A percentile compares a stretch with the other conserved stretches of the same genome.
These are phyloP conservation scores for Phytophthora ohioensis DNA, from an alignment of 352 stramenopile species.

Conservation along the genomic window DNA sequence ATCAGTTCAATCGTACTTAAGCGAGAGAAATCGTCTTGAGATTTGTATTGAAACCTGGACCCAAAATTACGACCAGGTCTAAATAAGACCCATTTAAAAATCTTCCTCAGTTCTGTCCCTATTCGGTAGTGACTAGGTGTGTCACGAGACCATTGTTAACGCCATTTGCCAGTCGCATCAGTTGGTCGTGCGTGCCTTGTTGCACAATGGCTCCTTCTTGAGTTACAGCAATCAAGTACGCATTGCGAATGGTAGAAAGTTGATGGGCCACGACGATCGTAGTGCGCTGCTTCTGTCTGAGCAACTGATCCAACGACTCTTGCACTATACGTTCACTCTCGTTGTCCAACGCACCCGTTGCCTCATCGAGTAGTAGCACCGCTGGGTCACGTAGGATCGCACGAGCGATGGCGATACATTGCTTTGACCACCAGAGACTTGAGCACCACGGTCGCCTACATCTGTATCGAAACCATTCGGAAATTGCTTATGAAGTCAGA, in stretches of 20 bases:
- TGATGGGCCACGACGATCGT: slow-evolving; percentile 45
- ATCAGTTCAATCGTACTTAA: too few species aligned
- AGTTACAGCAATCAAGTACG: slow-evolving; percentile 41
- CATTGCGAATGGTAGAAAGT: slow-evolving; percentile 45
- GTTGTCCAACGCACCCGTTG: slow-evolving; percentile 43
- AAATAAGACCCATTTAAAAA: too few species aligned
- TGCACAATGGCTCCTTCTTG: slow-evolving; percentile 41
- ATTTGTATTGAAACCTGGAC: too few species aligned
- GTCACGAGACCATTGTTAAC: slow-evolving; percentile 57
- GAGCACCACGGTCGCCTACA: slow-evolving; percentile 39
- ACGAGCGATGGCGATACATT: slow-evolving; percentile 46
- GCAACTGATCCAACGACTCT: slow-evolving; percentile 38
- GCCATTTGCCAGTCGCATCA: slow-evolving; percentile 56
- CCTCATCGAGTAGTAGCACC: slow-evolving; percentile 43
- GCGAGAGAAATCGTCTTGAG: too few species aligned
- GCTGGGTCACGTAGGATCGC: slow-evolving; percentile 42
- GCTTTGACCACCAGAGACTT: slow-evolving; percentile 46
- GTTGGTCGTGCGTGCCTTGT: slow-evolving; percentile 66
- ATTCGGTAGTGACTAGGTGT: not conserved
- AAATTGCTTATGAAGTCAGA: slow-evolving; percentile 51
- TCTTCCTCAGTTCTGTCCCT: too few species aligned
- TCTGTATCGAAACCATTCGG: slow-evolving; percentile 44
- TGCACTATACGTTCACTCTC: slow-evolving; percentile 45
- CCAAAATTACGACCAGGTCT: too few species aligned
- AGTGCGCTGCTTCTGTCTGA: slow-evolving; percentile 40